A percentile compares a stretch with the other conserved stretches of the same genome.
Conservation (phyloP, 306 rosid species). For the Cucumis hystrix region DNA sequence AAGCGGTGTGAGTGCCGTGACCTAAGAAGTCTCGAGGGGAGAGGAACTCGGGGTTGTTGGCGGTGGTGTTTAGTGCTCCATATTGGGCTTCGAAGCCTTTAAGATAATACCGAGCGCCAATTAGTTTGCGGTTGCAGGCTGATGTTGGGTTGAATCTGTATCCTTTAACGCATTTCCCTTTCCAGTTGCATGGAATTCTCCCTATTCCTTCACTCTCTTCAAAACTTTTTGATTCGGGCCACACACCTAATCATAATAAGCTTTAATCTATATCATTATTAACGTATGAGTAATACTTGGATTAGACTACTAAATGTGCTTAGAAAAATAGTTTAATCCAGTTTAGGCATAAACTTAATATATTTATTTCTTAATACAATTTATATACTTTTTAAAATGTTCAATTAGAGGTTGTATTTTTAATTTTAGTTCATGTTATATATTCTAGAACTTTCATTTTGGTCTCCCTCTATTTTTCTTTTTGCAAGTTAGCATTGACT, state of each 20-base stretch:
- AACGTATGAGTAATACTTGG: too few species aligned
- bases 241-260: slow-evolving; percentile 18
- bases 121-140: slow-evolving; percentile 36
- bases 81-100: slow-evolving; percentile 29
- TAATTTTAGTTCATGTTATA: too few species aligned
- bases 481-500: too few species aligned
- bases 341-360: too few species aligned
- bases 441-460: too few species aligned
- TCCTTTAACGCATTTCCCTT: slow-evolving; percentile 30
- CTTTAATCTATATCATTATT: too few species aligned
- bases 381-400: too few species aligned
- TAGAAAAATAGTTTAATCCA: too few species aligned
- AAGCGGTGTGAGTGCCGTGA: slow-evolving; percentile 55
- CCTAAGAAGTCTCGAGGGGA: slow-evolving; percentile 44
- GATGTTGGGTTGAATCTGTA: slow-evolving; percentile 24
- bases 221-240: slow-evolving; percentile 51
- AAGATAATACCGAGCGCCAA: slow-evolving; percentile 46
- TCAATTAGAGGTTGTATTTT: too few species aligned
- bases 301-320: too few species aligned
- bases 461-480: too few species aligned
- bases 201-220: slow-evolving; percentile 14
- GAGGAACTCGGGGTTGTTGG: slow-evolving; percentile 22
- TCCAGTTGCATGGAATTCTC: slow-evolving; percentile 36
- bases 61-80: slow-evolving; percentile 19
- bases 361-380: too few species aligned